phyloP scores from a whole-genome alignment of 192 early-diverging fungal species.

The Backusella australiensis region DNA sequence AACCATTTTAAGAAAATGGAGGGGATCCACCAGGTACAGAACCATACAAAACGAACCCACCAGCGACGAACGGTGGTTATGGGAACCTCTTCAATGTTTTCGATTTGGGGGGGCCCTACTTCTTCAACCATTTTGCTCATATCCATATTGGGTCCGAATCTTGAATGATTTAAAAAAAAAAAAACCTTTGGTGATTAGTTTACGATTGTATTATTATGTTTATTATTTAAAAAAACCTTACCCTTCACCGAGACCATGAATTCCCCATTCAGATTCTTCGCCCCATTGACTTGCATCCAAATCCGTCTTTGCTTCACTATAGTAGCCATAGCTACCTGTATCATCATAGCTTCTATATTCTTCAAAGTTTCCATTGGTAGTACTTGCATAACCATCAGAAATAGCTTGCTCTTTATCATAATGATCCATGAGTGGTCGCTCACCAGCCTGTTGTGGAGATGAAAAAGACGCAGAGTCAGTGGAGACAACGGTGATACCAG shows the following conservation, averaged over 20 bases:
- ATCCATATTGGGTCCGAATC: constrained; percentile 41
- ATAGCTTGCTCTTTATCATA: neutral
- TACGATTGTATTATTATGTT: neutral
- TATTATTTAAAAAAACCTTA: constrained; percentile 20
- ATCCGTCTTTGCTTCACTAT: constrained; percentile 36
- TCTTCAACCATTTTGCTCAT: constrained; percentile 44
- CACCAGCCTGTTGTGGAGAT: neutral
- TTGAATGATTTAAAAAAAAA: neutral
- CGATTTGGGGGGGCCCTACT: constrained; percentile 31
- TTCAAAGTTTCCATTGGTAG: neutral
- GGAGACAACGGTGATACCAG: neutral
- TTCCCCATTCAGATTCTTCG: constrained; percentile 46
- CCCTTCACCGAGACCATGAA: constrained; percentile 38
- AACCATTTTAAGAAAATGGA: constrained; percentile 52
- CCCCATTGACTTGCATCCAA: constrained; percentile 41
- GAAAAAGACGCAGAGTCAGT: neutral
- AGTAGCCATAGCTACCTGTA: constrained; percentile 31
- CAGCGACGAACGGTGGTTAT: constrained; percentile 47
- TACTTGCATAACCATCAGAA: neutral
- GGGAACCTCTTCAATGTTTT: constrained; percentile 52
- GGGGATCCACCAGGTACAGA: constrained; percentile 85
- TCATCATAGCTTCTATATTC: constrained; percentile 20
- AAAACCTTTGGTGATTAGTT: neutral
- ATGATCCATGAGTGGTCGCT: neutral
- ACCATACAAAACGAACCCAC: constrained; percentile 83